phyloP scores from a whole-genome alignment of 331 rosid genomes.

The Saraca asoca region DNA sequence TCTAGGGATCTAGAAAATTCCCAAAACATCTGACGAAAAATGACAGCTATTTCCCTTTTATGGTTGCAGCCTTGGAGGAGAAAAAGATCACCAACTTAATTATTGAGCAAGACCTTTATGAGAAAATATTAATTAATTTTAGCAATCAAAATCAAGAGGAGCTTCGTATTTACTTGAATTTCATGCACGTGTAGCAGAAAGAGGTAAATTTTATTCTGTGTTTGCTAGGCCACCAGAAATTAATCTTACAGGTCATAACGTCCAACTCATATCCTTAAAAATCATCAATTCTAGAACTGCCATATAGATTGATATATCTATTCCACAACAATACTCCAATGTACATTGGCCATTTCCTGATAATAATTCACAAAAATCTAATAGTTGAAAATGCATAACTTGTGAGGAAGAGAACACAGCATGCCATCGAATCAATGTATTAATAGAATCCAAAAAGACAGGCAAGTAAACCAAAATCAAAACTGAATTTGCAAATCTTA shows the following conservation, averaged over 20 bases:
- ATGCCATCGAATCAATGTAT: constrained; percentile 22
- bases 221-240: constrained; percentile 36
- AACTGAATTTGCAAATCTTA: constrained; percentile 17
- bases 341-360: constrained; percentile 42
- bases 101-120: not conserved
- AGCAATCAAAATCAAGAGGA: constrained; percentile 14
- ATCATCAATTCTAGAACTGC: constrained; percentile 10
- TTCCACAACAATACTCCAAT: constrained; percentile 22
- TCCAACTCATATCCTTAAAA: constrained; percentile 24
- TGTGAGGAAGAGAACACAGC: constrained; percentile 22
- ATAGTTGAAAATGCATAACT: constrained; percentile 18
- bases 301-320: constrained; percentile 28
- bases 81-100: too few relatives aligned
- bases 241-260: constrained; percentile 32
- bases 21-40: constrained; percentile 18
- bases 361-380: not conserved
- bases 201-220: constrained; percentile 12
- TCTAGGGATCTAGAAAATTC: constrained; percentile 11
- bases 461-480: constrained; percentile 7
- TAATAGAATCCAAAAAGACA: constrained; percentile 7
- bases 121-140: not conserved
- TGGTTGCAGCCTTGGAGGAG: not conserved
- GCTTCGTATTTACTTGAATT: constrained; percentile 11
- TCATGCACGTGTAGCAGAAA: constrained; percentile 10
- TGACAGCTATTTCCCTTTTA: not conserved